Evolutionary conservation across 2,329 filamentous ascomycete species (phyloP), one percentile per base, ranked within the genome.

Genomic region (Aspergillus phoenicis): DNA sequence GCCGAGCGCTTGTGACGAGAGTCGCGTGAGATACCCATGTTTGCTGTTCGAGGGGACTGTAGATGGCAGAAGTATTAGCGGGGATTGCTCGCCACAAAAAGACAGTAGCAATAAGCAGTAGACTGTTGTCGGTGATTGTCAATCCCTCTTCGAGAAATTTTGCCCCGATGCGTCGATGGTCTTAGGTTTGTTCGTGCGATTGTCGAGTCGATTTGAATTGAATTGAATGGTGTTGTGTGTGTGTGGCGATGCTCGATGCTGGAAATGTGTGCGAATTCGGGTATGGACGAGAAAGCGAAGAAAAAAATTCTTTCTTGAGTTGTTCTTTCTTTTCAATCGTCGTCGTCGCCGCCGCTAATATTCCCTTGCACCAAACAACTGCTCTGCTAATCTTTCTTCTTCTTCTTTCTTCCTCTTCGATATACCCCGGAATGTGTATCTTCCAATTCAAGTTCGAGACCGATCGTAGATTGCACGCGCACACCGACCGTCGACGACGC

Each of bases 1-100:
- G 94, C 93, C 84, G 93, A 93, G 86, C 95, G 93, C 91, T 99
- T 99, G 90, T 99, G 95, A 87, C 95, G 93, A 83, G 93, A 97
- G 86, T 98, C 94, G 87, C 95, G 91, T 85, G 94, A 97, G 87
- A 99, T 98, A 99, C 95, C 91, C 91, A 94, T 94, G 85, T 89
- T 91, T 90, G 88, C 89, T 84, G 84, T 85, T 85, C 89, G 70
- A 75, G 70, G 73, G 77, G 76, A 78, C 78, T 80, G 71, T 64
- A 57, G 28, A 54, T 30, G 45, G 11, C 33, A 45, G 52, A 13
- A 48, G 38, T 45, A 57, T 49, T 39, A 54, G 58, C 41, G 60
- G 57, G 57, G 39, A 48, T 41, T 20, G 55, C 45, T 57, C 36
- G 59, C 28, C 11, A 20, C 20, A 20, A 20, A 20, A 20, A 20